Conservation (phyloP, 768 basidiomycete species). For the Tylopilus sp. region DNA sequence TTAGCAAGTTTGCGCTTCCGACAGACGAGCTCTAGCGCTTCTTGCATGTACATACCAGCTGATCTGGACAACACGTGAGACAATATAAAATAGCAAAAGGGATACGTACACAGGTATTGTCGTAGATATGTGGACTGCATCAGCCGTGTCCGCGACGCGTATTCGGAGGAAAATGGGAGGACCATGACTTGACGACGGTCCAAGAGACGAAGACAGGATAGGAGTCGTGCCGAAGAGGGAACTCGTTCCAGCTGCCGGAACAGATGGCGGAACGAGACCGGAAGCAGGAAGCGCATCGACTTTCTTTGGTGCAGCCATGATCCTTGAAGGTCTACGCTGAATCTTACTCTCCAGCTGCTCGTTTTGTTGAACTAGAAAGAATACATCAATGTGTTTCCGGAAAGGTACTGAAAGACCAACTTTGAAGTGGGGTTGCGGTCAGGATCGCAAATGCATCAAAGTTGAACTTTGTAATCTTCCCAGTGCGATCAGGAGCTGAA, state of each 20-base stretch:
- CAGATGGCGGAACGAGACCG: conserved; percentile 38
- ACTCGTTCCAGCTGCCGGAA: conserved; percentile 41
- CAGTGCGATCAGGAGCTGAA: conserved; percentile 86
- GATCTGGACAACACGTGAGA: conserved; percentile 42
- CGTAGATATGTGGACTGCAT: conserved; percentile 82
- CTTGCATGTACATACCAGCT: conserved; percentile 95
- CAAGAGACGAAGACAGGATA: conserved; percentile 61
- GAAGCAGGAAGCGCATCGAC: conserved; percentile 40
- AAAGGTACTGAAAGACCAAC: conserved; percentile 37
- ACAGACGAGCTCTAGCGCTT: conserved; percentile 85
- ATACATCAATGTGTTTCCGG: neutral
- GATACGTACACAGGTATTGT: conserved; percentile 83
- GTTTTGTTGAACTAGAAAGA: conserved; percentile 66
- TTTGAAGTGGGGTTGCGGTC: conserved; percentile 67
- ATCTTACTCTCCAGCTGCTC: conserved; percentile 75
- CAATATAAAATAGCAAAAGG: neutral
- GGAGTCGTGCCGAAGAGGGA: conserved; percentile 48
- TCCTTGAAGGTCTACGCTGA: conserved; percentile 69
- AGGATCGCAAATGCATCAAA: conserved; percentile 88
- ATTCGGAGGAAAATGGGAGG: conserved; percentile 84
- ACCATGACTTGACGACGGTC: conserved; percentile 68
- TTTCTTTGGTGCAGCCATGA: conserved; percentile 60
- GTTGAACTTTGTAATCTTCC: conserved; percentile 83
- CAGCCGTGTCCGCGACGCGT: conserved; percentile 74
- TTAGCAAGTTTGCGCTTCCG: conserved; percentile 61